Evolutionary conservation across 2,329 filamentous ascomycete species (phyloP).

Genomic region (Diplodia corticola): DNA sequence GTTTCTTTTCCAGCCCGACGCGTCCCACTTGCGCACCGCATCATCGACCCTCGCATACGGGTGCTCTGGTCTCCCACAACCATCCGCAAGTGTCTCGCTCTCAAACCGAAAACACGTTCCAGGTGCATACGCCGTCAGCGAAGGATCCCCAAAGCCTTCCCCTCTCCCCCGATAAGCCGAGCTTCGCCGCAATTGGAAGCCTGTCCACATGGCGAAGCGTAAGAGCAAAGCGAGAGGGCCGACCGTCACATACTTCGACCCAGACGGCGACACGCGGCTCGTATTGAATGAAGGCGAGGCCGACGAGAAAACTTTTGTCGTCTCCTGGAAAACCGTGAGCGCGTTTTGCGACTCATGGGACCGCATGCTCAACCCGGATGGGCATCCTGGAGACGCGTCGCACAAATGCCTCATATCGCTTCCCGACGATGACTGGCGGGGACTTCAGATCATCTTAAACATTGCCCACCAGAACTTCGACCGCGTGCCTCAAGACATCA

Average conservation of each 20-base stretch:
- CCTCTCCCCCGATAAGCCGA: neutral
- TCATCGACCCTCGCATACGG: neutral
- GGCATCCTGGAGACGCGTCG: neutral
- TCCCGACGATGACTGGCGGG: slow-evolving; percentile 15
- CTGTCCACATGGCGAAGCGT: neutral
- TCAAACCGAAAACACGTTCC: neutral
- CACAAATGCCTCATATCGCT: neutral
- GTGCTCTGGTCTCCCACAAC: neutral
- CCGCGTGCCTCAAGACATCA: neutral
- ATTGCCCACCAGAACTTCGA: slow-evolving; percentile 21
- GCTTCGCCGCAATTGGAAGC: neutral
- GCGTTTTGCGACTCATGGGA: neutral
- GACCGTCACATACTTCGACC: neutral
- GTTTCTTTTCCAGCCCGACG: neutral
- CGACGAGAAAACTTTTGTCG: neutral
- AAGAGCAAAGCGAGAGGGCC: neutral
- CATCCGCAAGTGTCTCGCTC: neutral
- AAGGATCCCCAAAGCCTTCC: neutral
- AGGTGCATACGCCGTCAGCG: neutral
- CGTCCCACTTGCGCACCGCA: neutral
- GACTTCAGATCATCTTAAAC: slow-evolving; percentile 11
- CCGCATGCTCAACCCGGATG: neutral
- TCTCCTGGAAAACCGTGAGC: neutral
- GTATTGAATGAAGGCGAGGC: neutral
- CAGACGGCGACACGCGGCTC: neutral